These are phyloP conservation scores for Scenedesmus sp. DNA, from an alignment of 163 green algal genomes.

Conservation along the genomic window DNA sequence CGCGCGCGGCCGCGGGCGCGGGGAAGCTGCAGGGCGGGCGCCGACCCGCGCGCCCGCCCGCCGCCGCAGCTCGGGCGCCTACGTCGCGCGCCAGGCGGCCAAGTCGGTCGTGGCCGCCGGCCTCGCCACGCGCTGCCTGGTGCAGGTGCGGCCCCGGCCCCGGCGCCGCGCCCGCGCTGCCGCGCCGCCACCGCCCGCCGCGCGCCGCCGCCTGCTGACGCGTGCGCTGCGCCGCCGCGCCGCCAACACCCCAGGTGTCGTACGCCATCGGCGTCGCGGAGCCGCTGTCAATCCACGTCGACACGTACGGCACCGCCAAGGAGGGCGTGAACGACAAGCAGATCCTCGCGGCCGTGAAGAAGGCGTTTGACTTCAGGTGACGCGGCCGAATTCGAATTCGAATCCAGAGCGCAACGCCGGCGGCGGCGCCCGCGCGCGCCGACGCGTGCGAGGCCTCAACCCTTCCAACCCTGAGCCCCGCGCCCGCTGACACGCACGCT, in stretches of 20 bases:
- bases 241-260: slow-evolving; percentile 87
- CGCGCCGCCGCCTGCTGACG: too few relatives aligned
- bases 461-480: too few relatives aligned
- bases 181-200: too few relatives aligned
- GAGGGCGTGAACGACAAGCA: slow-evolving; percentile 84
- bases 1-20: too few relatives aligned
- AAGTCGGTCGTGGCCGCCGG: slow-evolving; percentile 96
- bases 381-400: too few relatives aligned
- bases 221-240: background rate
- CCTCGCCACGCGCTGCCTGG: slow-evolving; percentile 85
- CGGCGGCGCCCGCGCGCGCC: too few relatives aligned
- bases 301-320: slow-evolving; percentile 97
- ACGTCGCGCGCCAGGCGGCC: slow-evolving; percentile 98
- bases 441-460: too few relatives aligned
- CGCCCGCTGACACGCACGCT: too few relatives aligned
- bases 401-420: too few relatives aligned
- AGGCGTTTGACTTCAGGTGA: slow-evolving; percentile 96
- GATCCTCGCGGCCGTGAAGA: slow-evolving; percentile 91
- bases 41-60: too few relatives aligned
- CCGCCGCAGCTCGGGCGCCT: slow-evolving; percentile 82
- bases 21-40: too few relatives aligned
- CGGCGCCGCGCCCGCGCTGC: background rate
- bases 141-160: slow-evolving; percentile 71
- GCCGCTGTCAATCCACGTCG: slow-evolving; percentile 97
- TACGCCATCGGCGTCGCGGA: slow-evolving; percentile 98